Base-by-base conservation (phyloP, 2,329 filamentous ascomycete genomes). In the Chaetomium sp. region DNA sequence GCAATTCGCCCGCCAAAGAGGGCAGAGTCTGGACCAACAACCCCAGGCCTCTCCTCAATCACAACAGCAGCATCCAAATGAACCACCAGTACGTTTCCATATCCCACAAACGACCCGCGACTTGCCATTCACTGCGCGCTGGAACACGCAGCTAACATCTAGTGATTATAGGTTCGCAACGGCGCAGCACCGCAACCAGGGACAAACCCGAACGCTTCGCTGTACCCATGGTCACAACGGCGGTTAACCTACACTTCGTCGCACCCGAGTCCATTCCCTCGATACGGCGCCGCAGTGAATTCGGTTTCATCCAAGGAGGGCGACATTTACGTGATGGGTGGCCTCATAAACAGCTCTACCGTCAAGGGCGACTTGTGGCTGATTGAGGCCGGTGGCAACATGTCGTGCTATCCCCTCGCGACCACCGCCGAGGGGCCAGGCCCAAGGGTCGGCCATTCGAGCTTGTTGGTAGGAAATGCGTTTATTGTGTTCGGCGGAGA, bases 401-500 rank as follows among this genome's bases (percentile, higher is more conserved):
- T 98, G 82, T 87, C 92, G 25, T 98, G 95, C 77, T 96, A 96
- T 75, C 94, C 93, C 27, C 87, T 99, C 63, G 87, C 90, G 12
- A 97, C 95, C 0, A 95, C 93, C 0, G 91, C 93, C 23, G 95
- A 99, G 77, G 95, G 95, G 0, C 96, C 95, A 1, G 93, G 95
- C 4, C 95, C 96, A 1, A 87, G 95, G 80, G 95, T 99, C 60
- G 95, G 95, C 3, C 95, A 99, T 79, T 85, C 94, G 23, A 96
- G 93, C 81, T 82, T 99, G 73, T 83, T 99, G 19, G 95, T 99
- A 61, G 96, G 96, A 64, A 99, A 99, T 78, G 95, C 95, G 0
- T 99, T 98, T 76, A 99, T 99, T 71, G 95, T 99, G 13, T 99
- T 98, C 74, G 96, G 95, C 57, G 95, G 95, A 74, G 96, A 99